Evolutionary conservation across 163 green algal genomes (phyloP).

Genomic region (Chlorella variabilis): DNA sequence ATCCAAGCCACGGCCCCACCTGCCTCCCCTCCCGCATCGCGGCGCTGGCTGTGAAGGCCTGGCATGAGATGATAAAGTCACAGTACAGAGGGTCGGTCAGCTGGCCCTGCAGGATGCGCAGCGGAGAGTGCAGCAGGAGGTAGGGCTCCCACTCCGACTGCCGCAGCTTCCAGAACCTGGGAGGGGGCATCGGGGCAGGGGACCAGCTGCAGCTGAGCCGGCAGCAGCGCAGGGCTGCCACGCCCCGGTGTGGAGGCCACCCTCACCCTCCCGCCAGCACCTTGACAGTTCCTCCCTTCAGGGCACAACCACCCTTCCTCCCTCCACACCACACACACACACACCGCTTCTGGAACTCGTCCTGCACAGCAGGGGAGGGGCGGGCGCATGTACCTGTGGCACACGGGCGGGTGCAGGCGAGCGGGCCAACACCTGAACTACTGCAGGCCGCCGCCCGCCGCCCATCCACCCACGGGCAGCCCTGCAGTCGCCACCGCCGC

Average conservation of each 20-base stretch:
- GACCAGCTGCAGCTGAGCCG: background rate
- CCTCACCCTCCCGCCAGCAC: too few species aligned
- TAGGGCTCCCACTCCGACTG: conserved; percentile 81
- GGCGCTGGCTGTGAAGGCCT: conserved; percentile 65
- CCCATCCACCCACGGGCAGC: too few species aligned
- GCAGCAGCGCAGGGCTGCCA: too few species aligned
- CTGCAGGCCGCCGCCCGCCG: too few species aligned
- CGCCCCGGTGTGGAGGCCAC: too few species aligned
- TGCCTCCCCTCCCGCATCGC: conserved; percentile 49
- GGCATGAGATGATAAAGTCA: conserved; percentile 86
- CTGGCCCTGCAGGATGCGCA: conserved; percentile 69
- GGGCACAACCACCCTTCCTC: too few species aligned
- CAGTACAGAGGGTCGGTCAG: conserved; percentile 85
- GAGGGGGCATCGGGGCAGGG: conserved; percentile 49
- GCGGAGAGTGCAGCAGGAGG: conserved; percentile 73
- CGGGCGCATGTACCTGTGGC: background rate
- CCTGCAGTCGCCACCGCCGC: too few species aligned
- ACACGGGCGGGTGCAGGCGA: too few species aligned
- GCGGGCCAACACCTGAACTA: too few species aligned
- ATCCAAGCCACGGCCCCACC: too few species aligned
- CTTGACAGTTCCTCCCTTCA: too few species aligned
- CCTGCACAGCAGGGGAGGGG: background rate
- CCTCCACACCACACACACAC: too few species aligned
- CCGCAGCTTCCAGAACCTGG: conserved; percentile 89
- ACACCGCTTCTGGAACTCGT: conserved; percentile 63